Evolutionary conservation across 106 monocot species (phyloP), one percentile per base, ranked within the genome.

Genomic region (Allium sativum): DNA sequence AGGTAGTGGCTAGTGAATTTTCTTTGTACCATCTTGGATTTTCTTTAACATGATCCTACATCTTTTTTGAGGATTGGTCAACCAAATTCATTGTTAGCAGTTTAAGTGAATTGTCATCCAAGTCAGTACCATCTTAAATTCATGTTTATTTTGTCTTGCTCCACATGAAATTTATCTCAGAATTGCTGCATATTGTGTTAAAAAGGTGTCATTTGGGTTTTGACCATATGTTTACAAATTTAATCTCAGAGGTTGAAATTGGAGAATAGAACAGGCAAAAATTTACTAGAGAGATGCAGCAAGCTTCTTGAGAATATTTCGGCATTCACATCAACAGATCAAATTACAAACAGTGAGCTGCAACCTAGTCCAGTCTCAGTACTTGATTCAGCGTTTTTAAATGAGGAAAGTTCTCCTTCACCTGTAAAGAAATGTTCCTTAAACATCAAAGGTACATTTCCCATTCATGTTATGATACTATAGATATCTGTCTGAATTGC

Each of bases 281-380:
- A 57, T 22, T 74, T 90, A 5, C 53, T 90, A 53, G 84, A 91
- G 72, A 66, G 95, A 19, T 96, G 95, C 77, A 90, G 84, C 68
- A 87, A 87, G 72, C 73, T 96, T 41, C 76, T 96, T 40, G 61
- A 73, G 71, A 96, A 87, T 75, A 96, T 96, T 14, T 77, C 76
- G 7, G 87, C 87, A 18, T 72, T 96, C 44, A 84, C 86, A 10
- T 65, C 77, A 19, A 48, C 62, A 18, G 91, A 77, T 55, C 65
- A 74, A 45, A 58, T 66, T 53, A 51, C 70, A 21, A 70, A 51
- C 14, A 64, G 8, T 44, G 76, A 90, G 12, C 90, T 81, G 68
- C 96, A 98, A 63, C 96, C 96, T 10, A 98, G 96, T 53, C 96
- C 96, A 0, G 87, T 98, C 45, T 92, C 91, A 12, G 96, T 98